These are phyloP conservation scores for Boletus smithii DNA, from an alignment of 1,284 basidiomycete species.

Conservation along the genomic window DNA sequence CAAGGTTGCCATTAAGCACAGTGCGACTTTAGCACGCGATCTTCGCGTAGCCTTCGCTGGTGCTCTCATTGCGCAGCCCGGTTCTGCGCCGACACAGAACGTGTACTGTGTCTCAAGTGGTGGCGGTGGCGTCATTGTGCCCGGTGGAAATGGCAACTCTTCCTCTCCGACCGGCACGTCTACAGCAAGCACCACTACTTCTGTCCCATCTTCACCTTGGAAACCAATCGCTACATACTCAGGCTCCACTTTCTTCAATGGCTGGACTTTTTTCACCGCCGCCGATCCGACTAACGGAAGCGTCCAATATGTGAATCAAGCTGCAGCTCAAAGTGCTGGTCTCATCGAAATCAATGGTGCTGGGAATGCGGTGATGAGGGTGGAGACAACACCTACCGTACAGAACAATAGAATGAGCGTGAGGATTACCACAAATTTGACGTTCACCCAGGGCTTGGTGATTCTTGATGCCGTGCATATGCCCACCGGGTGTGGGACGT, in stretches of 20 bases:
- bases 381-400: constrained; percentile 77
- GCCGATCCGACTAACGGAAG: constrained; percentile 80
- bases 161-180: constrained; percentile 21
- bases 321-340: constrained; percentile 48
- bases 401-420: constrained; percentile 66
- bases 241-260: constrained; percentile 72
- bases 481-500: constrained; percentile 86
- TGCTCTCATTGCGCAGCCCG: constrained; percentile 40
- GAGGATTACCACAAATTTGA: constrained; percentile 65
- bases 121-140: constrained; percentile 25
- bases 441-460: constrained; percentile 63
- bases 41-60: constrained; percentile 60
- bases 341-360: constrained; percentile 59
- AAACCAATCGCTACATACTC: constrained; percentile 38
- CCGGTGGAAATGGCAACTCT: constrained; percentile 15
- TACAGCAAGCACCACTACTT: constrained; percentile 17
- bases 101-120: constrained; percentile 32
- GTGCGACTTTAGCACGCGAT: constrained; percentile 61
- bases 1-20: constrained; percentile 45
- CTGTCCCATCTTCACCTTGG: constrained; percentile 35
- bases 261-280: constrained; percentile 72
- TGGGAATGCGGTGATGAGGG: constrained; percentile 77
- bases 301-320: constrained; percentile 56
- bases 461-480: constrained; percentile 86
- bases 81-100: constrained; percentile 25